Percentiles rank a stretch among this genome's conserved stretches.
Conservation (phyloP, 805 yeast genomes). For the Cyberlindnera lachancei region DNA sequence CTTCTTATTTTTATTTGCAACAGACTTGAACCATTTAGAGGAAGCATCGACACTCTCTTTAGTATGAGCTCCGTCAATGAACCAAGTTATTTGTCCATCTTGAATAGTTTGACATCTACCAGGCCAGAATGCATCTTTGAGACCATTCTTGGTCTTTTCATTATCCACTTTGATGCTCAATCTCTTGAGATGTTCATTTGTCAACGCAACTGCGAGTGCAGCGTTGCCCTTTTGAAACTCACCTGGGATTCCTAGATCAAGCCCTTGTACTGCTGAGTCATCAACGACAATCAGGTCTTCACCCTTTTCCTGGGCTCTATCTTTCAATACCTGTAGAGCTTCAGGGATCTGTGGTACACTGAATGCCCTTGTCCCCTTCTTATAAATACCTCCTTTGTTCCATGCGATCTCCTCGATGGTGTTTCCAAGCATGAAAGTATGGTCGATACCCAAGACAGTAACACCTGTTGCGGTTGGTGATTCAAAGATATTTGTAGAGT, state of each 20-base stretch:
- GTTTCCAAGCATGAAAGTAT: constrained; percentile 67
- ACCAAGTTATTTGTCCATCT: constrained; percentile 56
- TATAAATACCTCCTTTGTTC: constrained; percentile 94
- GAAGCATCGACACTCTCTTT: constrained; percentile 81
- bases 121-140: constrained; percentile 76
- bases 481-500: constrained; percentile 85
- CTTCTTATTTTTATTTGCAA: constrained; percentile 25
- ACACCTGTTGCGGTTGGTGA: constrained; percentile 83
- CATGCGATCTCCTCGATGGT: constrained; percentile 88
- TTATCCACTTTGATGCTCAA: constrained; percentile 34
- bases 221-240: constrained; percentile 83
- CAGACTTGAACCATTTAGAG: constrained; percentile 64
- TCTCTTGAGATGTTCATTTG: constrained; percentile 47
- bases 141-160: constrained; percentile 36
- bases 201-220: constrained; percentile 71
- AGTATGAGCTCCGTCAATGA: constrained; percentile 94
- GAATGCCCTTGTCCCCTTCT: constrained; percentile 56
- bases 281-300: constrained; percentile 47
- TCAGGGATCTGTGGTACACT: constrained; percentile 53
- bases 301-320: constrained; percentile 62
- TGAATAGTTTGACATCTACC: constrained; percentile 83
- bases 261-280: constrained; percentile 22
- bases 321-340: constrained; percentile 47
- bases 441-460: constrained; percentile 85
- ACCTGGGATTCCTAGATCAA: constrained; percentile 68